These are phyloP conservation scores for Cenchrus americanus DNA, from an alignment of 176 grass and related monocot genomes.

Conservation along the genomic window DNA sequence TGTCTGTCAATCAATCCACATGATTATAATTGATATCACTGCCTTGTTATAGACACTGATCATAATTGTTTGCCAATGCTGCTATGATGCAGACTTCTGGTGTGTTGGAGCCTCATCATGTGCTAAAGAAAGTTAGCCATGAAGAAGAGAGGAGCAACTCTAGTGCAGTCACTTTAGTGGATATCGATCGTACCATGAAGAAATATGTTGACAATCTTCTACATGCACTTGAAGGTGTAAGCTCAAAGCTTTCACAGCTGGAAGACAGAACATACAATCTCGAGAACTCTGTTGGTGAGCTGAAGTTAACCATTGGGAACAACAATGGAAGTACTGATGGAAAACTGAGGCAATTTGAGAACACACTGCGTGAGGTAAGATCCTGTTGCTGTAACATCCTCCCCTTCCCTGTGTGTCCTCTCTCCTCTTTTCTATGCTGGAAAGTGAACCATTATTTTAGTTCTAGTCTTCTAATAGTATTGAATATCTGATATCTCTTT, in stretches of 20 bases:
- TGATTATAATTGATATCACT: not conserved
- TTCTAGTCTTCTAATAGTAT: constrained; percentile 22
- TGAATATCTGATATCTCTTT: not conserved
- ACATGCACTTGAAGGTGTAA: constrained; percentile 75
- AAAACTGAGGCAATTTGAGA: constrained; percentile 86
- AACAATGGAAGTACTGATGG: constrained; percentile 77
- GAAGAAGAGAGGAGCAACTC: constrained; percentile 61
- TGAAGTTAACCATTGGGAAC: constrained; percentile 72
- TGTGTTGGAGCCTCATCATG: constrained; percentile 53
- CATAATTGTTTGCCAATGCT: not conserved
- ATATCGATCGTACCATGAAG: constrained; percentile 84
- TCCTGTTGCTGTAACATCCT: not conserved
- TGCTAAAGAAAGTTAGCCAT: constrained; percentile 58
- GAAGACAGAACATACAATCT: constrained; percentile 77
- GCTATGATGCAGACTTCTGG: constrained; percentile 43
- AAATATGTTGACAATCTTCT: constrained; percentile 85
- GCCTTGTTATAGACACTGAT: not conserved
- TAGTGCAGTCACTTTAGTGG: constrained; percentile 53
- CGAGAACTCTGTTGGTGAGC: constrained; percentile 66
- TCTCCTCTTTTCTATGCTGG: not conserved
- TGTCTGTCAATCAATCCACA: not conserved
- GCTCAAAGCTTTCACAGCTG: constrained; percentile 70
- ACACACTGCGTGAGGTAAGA: constrained; percentile 77
- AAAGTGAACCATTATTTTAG: not conserved
- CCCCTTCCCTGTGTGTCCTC: too few species aligned